Conservation (phyloP, 2,329 filamentous ascomycete species). For the Cladosporium cucumerinum region DNA sequence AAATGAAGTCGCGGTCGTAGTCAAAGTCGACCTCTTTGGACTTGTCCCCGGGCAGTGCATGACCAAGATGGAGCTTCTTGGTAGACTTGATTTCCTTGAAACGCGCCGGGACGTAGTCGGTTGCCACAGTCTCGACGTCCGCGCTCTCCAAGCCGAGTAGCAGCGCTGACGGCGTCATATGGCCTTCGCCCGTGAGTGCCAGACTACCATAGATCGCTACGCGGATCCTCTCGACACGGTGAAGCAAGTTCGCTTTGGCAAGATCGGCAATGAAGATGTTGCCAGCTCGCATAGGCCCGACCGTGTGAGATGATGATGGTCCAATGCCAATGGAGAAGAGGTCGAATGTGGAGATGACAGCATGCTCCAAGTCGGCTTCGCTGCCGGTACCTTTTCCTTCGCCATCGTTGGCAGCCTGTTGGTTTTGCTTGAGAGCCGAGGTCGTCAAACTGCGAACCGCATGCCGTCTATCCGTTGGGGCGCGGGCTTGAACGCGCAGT, state of each 20-base stretch:
- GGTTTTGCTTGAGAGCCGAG: neutral
- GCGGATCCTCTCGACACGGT: conserved; percentile 47
- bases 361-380: conserved; percentile 51
- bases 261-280: conserved; percentile 52
- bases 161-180: conserved; percentile 52
- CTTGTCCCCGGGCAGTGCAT: conserved; percentile 39
- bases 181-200: conserved; percentile 51
- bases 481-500: neutral
- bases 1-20: conserved; percentile 49
- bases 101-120: conserved; percentile 46
- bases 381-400: conserved; percentile 40
- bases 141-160: conserved; percentile 51
- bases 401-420: neutral
- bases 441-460: neutral
- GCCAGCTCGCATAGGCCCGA: conserved; percentile 52
- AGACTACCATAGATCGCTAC: conserved; percentile 51
- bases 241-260: conserved; percentile 45
- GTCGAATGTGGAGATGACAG: conserved; percentile 53
- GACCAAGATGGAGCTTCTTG: conserved; percentile 46
- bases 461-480: neutral
- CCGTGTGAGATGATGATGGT: conserved; percentile 52
- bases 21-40: conserved; percentile 50
- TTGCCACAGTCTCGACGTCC: conserved; percentile 51
- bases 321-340: conserved; percentile 53
- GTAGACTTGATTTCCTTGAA: conserved; percentile 47